Conservation (phyloP, 2,329 filamentous ascomycete species). For the Trichoderma hamatum region DNA sequence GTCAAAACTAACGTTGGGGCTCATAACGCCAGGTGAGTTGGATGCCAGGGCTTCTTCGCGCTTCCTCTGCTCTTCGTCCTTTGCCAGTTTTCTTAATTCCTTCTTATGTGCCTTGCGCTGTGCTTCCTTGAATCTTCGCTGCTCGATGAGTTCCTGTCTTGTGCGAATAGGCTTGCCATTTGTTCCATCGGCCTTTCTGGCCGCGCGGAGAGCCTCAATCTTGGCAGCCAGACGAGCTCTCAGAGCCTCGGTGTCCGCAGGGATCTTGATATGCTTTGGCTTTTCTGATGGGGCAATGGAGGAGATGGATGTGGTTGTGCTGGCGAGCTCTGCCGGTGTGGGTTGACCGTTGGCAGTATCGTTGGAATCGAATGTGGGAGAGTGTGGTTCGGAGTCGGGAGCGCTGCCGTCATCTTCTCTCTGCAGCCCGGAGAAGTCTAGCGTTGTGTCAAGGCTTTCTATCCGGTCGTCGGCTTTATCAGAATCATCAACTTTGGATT, state of each 20-base stretch:
- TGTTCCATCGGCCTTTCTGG: constrained; percentile 82
- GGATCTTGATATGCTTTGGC: constrained; percentile 67
- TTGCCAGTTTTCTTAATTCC: constrained; percentile 74
- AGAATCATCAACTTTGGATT: background rate
- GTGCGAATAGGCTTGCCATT: constrained; percentile 79
- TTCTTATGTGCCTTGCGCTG: constrained; percentile 88
- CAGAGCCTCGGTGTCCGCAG: constrained; percentile 72
- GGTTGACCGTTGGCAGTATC: constrained; percentile 46
- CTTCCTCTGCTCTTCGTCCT: constrained; percentile 74
- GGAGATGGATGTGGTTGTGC: constrained; percentile 68
- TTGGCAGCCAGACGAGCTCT: constrained; percentile 78
- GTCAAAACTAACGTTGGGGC: constrained; percentile 55
- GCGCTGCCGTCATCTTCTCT: constrained; percentile 51
- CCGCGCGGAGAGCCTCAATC: constrained; percentile 82
- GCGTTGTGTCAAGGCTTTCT: constrained; percentile 29
- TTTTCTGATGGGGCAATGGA: constrained; percentile 64
- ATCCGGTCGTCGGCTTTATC: background rate
- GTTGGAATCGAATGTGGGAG: constrained; percentile 61
- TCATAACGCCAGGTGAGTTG: constrained; percentile 63
- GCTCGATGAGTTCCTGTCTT: constrained; percentile 88
- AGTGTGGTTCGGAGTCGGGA: constrained; percentile 53
- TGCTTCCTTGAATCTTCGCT: constrained; percentile 82
- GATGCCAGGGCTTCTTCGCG: constrained; percentile 66
- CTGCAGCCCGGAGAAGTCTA: constrained; percentile 37
- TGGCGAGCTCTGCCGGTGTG: constrained; percentile 51